Evolutionary conservation across 352 stramenopile species (phyloP), one percentile per base, ranked within the genome.

Genomic region (Phytophthora sojae): DNA sequence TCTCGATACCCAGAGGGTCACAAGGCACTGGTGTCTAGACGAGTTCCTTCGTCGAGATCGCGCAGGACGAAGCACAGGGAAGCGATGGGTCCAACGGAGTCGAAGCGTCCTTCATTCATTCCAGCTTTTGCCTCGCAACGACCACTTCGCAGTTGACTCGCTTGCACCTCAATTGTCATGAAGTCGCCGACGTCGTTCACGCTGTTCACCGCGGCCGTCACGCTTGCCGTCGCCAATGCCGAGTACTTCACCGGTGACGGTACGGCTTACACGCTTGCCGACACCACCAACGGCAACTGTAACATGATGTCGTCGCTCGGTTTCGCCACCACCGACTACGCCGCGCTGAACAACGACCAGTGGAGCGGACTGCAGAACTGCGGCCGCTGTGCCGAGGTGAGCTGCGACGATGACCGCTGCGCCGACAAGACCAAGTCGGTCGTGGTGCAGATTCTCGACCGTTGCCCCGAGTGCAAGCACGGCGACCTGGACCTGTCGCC

Each of bases 381-480:
- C 52, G 81, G 81, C 4, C 81, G 83, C 19, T 91, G 83, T 54
- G 83, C 81, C 23, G 65, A 85, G 52, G 81, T 89, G 32, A 72
- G 68, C 42, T 89, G 79, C 59, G 63, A 51, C 2, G 83, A 91
- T 61, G 30, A 50, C 4, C 64, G 71, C 3, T 91, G 83, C 55
- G 14, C 65, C 9, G 66, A 81, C 66, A 60, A 73, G 59, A 64
- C 54, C 47, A 83, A 63, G 50, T 75, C 62, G 3, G 63, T 82
- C 35, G 64, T 87, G 44, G 75, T 89, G 35, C 77, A 91, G 66
- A 81, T 91, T 56, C 70, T 88, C 5, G 82, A 91, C 58, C 83
- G 80, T 1, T 90, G 83, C 44, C 83, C 83, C 8, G 83, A 91
- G 69, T 91, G 83, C 71, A 76, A 75, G 58, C 45, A 69, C 26